Percentiles rank a stretch among this genome's conserved stretches.
Conservation (phyloP, 1,139 yeast species). For the Pichia sp. region DNA sequence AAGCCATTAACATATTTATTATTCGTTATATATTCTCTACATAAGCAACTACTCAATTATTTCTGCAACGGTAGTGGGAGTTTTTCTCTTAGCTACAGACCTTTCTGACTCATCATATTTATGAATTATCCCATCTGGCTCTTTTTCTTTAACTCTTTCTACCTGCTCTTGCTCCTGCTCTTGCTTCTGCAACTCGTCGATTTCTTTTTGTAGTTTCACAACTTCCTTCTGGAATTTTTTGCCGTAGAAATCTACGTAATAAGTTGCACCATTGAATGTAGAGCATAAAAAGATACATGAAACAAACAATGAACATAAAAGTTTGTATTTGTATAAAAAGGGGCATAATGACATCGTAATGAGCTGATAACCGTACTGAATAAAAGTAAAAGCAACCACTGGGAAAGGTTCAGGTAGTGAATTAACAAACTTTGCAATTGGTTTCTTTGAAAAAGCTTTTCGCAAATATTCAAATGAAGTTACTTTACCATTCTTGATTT, state of each 20-base stretch:
- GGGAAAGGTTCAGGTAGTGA: slow-evolving; percentile 79
- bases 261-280: slow-evolving; percentile 89
- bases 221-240: slow-evolving; percentile 82
- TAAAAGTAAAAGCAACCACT: slow-evolving; percentile 72
- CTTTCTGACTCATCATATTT: too few species aligned
- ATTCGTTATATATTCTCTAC: too few species aligned
- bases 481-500: slow-evolving; percentile 77
- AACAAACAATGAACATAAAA: slow-evolving; percentile 62
- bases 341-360: slow-evolving; percentile 89
- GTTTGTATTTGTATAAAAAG: slow-evolving; percentile 66
- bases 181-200: slow-evolving; percentile 40
- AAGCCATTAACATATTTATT: too few species aligned
- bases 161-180: too few species aligned
- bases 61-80: too few species aligned
- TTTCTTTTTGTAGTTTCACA: slow-evolving; percentile 57
- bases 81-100: too few species aligned
- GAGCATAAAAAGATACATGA: slow-evolving; percentile 69
- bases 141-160: too few species aligned
- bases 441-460: slow-evolving; percentile 54
- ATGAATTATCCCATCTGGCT: too few species aligned
- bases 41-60: too few species aligned
- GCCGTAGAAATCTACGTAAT: slow-evolving; percentile 86
- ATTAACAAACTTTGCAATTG: slow-evolving; percentile 73
- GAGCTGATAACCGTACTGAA: slow-evolving; percentile 83
- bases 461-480: slow-evolving; percentile 86